A percentile compares a stretch with the other conserved stretches of the same genome.
Evolutionary conservation across 1,139 yeast species (phyloP).

Genomic region (Wickerhamomyces sp.): DNA sequence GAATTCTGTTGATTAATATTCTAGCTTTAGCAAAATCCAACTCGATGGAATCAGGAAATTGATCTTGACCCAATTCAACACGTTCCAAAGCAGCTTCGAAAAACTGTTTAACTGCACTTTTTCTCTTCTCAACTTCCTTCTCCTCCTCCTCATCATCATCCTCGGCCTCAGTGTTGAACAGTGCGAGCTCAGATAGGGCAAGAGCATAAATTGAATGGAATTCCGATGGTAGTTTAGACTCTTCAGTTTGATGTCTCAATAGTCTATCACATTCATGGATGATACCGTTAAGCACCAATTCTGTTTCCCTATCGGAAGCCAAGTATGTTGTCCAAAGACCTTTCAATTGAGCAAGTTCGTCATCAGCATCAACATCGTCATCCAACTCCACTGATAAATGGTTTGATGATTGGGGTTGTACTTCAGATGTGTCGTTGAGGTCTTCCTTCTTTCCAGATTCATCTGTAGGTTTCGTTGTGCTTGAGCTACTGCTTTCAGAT

Average conservation of each 20-base stretch:
- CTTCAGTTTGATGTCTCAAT: conserved; percentile 42
- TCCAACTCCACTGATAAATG: conserved; percentile 66
- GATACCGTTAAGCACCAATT: conserved; percentile 70
- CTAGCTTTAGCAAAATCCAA: conserved; percentile 51
- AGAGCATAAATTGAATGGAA: conserved; percentile 73
- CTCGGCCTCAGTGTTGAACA: conserved; percentile 35
- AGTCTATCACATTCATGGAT: conserved; percentile 88
- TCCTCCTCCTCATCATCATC: conserved; percentile 24
- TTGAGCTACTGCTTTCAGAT: conserved; percentile 16
- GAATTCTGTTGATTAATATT: conserved; percentile 52
- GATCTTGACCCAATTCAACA: conserved; percentile 51
- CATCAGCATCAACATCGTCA: conserved; percentile 68
- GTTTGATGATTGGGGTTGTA: conserved; percentile 19
- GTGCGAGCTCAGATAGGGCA: conserved; percentile 65
- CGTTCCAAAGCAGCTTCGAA: conserved; percentile 73
- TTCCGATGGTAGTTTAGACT: conserved; percentile 41
- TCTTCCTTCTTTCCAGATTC: conserved; percentile 1
- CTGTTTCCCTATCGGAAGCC: conserved; percentile 51
- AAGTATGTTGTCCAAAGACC: conserved; percentile 66
- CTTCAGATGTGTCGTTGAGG: conserved; percentile 2
- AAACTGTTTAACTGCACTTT: conserved; percentile 39
- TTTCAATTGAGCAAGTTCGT: conserved; percentile 66
- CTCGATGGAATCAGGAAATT: conserved; percentile 38
- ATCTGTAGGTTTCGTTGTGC: conserved; percentile 14
- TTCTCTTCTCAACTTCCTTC: conserved; percentile 28